Evolutionary conservation across 495 filamentous ascomycete genomes (phyloP).

Genomic region (Cladorrhinum samala): DNA sequence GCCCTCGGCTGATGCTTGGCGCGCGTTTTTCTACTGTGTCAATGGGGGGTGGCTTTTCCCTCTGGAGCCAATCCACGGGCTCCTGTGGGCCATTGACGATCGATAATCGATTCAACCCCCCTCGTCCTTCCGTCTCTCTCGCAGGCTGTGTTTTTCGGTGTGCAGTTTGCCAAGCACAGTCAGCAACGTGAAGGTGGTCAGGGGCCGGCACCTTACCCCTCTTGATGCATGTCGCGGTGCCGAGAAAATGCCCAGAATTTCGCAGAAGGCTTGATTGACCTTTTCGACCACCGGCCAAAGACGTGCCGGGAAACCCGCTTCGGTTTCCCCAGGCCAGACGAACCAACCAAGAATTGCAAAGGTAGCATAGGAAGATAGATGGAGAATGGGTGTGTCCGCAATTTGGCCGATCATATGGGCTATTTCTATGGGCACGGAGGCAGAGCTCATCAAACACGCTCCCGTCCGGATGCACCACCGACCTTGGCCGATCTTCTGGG

Average conservation of each 20-base stretch:
- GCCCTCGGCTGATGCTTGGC: constrained; percentile 2
- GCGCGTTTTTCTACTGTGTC: constrained; percentile 1
- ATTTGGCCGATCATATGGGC: neutral
- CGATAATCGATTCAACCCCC: no score
- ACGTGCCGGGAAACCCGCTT: neutral
- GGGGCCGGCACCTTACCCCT: no score
- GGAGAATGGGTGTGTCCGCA: neutral
- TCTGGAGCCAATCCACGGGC: no score
- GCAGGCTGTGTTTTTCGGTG: no score
- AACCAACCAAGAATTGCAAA: neutral
- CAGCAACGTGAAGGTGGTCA: no score
- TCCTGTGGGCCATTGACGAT: no score
- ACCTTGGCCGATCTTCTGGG: no score
- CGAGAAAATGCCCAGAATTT: neutral
- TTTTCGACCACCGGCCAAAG: neutral
- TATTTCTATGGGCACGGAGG: neutral
- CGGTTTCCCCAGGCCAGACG: neutral
- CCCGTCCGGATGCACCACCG: neutral
- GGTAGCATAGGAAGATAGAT: constrained; percentile 3
- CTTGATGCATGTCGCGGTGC: no score
- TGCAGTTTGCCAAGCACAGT: no score
- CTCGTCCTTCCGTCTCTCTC: no score
- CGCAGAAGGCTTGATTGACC: neutral
- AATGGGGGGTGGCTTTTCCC: no score
- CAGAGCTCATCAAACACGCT: neutral